phyloP scores from a whole-genome alignment of 345 rosid species.

The Populus davidiana region DNA sequence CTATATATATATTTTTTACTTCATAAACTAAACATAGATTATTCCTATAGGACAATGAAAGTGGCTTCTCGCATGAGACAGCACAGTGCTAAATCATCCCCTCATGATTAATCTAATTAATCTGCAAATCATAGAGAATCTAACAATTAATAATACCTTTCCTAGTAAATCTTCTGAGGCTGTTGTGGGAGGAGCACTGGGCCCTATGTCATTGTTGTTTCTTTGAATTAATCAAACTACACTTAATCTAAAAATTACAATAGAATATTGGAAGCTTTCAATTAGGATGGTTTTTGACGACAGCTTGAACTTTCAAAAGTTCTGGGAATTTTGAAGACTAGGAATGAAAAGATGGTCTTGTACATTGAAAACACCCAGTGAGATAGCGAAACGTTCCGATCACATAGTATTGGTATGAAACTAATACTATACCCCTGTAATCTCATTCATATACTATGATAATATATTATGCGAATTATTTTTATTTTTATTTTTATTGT shows the following conservation, averaged over 20 bases:
- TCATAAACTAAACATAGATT: neutral
- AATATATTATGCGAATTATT: too few species aligned
- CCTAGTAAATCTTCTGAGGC: conserved; percentile 18
- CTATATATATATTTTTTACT: too few species aligned
- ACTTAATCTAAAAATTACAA: neutral
- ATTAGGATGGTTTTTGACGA: neutral
- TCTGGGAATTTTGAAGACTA: neutral
- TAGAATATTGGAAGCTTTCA: conserved; percentile 16
- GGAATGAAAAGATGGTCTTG: neutral
- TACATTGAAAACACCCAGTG: neutral
- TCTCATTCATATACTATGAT: too few species aligned
- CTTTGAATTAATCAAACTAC: conserved; percentile 10
- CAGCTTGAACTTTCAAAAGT: conserved; percentile 1
- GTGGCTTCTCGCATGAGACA: conserved; percentile 6
- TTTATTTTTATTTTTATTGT: too few species aligned
- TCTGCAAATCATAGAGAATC: conserved; percentile 19
- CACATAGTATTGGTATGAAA: too few species aligned
- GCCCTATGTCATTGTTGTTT: neutral
- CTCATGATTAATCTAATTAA: conserved; percentile 10
- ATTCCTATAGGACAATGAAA: neutral
- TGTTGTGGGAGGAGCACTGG: conserved; percentile 18
- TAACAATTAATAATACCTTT: conserved; percentile 16
- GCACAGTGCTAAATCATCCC: neutral
- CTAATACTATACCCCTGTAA: too few species aligned
- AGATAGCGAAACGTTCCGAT: neutral